Conservation (phyloP, 1,284 basidiomycete species). For the Heterobasidion irregulare region DNA sequence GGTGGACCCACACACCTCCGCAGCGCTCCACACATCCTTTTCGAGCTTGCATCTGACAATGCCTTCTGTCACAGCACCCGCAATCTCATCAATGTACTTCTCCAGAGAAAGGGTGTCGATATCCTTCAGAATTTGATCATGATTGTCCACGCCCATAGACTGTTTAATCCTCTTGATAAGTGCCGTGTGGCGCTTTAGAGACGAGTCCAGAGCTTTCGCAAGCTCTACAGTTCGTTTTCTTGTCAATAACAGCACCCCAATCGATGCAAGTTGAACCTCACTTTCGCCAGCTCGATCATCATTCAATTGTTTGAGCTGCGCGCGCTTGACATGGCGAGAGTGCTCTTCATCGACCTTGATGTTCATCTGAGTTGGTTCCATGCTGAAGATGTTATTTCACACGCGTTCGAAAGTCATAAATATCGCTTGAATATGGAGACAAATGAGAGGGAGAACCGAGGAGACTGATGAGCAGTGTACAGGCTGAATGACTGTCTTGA, state of each 20-base stretch:
- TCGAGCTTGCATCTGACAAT: slow-evolving; percentile 79
- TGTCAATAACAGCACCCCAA: background rate
- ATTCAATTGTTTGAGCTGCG: slow-evolving; percentile 50
- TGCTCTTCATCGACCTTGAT: slow-evolving; percentile 55
- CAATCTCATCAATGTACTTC: slow-evolving; percentile 96
- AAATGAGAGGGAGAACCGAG: too few relatives aligned
- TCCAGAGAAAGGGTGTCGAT: slow-evolving; percentile 83
- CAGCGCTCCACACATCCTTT: slow-evolving; percentile 86
- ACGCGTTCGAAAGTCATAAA: too few relatives aligned
- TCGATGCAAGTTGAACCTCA: slow-evolving; percentile 15
- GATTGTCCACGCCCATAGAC: slow-evolving; percentile 71
- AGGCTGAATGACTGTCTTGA: too few relatives aligned
- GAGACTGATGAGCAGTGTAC: too few relatives aligned
- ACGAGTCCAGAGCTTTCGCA: slow-evolving; percentile 73
- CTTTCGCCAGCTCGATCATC: slow-evolving; percentile 36
- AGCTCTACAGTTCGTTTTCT: slow-evolving; percentile 33
- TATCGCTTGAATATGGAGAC: too few relatives aligned
- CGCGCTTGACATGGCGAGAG: slow-evolving; percentile 43
- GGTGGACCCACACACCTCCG: slow-evolving; percentile 57
- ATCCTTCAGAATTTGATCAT: slow-evolving; percentile 86
- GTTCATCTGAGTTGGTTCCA: slow-evolving; percentile 11
- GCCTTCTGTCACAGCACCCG: slow-evolving; percentile 82
- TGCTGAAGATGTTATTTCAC: too few relatives aligned
- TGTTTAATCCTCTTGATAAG: slow-evolving; percentile 85
- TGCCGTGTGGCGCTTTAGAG: slow-evolving; percentile 89